Conservation (phyloP, 305 asterid species). For the Withania somnifera region DNA sequence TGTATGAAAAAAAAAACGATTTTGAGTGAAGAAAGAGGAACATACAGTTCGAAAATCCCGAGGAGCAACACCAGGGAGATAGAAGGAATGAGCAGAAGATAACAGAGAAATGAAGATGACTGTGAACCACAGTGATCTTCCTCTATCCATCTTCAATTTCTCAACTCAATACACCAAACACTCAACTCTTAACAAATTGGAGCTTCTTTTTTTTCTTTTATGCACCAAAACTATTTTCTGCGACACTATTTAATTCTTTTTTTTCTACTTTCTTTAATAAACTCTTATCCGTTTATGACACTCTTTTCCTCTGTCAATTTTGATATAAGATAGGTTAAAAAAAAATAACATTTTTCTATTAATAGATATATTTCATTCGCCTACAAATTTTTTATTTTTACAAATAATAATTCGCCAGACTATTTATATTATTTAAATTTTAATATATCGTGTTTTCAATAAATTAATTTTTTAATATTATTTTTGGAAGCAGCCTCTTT, state of each 20-base stretch:
- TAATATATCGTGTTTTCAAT: not conserved
- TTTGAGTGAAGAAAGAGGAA: not conserved
- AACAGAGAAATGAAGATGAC: conserved; percentile 24
- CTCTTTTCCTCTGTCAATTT: not conserved
- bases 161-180: not conserved
- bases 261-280: not conserved
- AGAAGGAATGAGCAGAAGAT: conserved; percentile 52
- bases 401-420: not conserved
- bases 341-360: not conserved
- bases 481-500: not conserved
- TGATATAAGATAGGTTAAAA: not conserved
- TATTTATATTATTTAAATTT: not conserved
- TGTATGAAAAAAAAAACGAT: not conserved
- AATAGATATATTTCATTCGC: not conserved
- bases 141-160: conserved; percentile 39
- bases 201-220: not conserved
- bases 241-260: not conserved
- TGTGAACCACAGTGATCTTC: conserved; percentile 30
- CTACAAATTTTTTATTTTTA: not conserved
- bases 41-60: conserved; percentile 62
- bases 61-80: conserved; percentile 91
- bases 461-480: not conserved
- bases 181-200: not conserved
- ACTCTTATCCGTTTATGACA: not conserved
- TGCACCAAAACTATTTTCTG: not conserved